Percentiles rank a stretch among this genome's conserved stretches.
Conservation (phyloP, 83 land plant genomes). For the Picea abies region DNA sequence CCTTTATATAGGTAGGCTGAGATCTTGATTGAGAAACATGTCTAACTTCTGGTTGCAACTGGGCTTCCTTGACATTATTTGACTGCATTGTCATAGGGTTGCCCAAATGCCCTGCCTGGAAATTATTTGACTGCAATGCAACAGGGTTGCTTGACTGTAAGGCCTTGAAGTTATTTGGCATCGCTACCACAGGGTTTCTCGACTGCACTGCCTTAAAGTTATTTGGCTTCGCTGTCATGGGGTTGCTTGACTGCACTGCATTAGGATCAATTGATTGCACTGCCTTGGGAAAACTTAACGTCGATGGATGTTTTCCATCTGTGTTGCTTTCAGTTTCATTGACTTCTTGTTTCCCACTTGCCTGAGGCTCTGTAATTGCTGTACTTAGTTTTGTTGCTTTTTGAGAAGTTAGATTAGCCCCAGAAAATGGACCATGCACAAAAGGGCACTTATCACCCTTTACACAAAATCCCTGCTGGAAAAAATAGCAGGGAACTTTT, state of each 20-base stretch:
- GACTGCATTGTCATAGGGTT: slow-evolving; percentile 15
- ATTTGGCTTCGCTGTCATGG: slow-evolving; percentile 17
- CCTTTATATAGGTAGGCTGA: neutral
- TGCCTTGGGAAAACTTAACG: neutral
- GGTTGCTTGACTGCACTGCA: slow-evolving; percentile 22
- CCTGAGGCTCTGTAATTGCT: slow-evolving; percentile 22
- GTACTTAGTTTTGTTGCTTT: slow-evolving; percentile 16
- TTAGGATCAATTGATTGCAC: slow-evolving; percentile 18
- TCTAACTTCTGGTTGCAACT: slow-evolving; percentile 18
- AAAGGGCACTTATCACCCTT: slow-evolving; percentile 91
- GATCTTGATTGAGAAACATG: slow-evolving; percentile 19
- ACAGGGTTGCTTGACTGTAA: slow-evolving; percentile 11
- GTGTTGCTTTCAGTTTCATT: slow-evolving; percentile 9
- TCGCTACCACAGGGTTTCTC: slow-evolving; percentile 12
- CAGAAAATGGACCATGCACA: slow-evolving; percentile 58
- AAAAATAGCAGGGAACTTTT: slow-evolving; percentile 75
- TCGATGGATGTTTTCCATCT: slow-evolving; percentile 12
- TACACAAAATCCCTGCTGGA: slow-evolving; percentile 70
- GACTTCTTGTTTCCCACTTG: slow-evolving; percentile 17
- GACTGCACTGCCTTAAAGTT: slow-evolving; percentile 19
- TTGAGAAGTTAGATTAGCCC: slow-evolving; percentile 24
- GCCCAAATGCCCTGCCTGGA: slow-evolving; percentile 15
- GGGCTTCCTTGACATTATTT: slow-evolving; percentile 23
- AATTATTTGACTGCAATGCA: slow-evolving; percentile 18
- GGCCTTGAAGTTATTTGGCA: slow-evolving; percentile 21